phyloP scores from a whole-genome alignment of 2,329 filamentous ascomycete species.

The Colletotrichum limetticola region DNA sequence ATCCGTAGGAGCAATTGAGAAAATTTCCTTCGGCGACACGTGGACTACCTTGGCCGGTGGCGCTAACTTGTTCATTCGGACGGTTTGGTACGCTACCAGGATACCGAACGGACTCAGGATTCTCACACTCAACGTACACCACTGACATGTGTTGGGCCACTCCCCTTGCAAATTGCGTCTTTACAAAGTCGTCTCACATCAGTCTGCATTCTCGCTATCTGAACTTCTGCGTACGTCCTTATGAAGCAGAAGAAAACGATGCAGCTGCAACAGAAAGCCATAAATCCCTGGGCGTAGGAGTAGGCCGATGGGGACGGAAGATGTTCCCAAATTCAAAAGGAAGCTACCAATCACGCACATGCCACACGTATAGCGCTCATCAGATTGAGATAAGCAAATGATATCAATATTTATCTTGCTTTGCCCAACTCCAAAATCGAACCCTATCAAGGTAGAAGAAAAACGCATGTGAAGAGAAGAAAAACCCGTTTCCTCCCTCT shows the following conservation, averaged over 20 bases:
- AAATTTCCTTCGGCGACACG: background rate
- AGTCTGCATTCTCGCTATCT: background rate
- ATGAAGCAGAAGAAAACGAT: background rate
- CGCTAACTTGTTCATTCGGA: background rate
- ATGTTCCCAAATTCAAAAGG: background rate
- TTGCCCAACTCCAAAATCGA: conserved; percentile 20
- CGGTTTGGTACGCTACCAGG: background rate
- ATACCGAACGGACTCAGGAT: background rate
- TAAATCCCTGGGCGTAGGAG: background rate
- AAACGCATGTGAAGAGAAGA: background rate
- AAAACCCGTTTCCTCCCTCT: background rate
- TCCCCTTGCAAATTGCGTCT: background rate
- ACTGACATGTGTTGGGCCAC: background rate
- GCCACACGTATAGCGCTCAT: background rate
- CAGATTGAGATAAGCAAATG: background rate
- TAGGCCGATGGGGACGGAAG: background rate
- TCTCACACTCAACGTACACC: background rate
- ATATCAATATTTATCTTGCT: conserved; percentile 8
- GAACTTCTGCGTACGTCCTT: background rate
- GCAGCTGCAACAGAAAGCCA: background rate
- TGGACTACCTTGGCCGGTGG: background rate
- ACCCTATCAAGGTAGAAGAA: background rate
- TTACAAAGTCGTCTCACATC: background rate
- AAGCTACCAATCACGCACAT: background rate
- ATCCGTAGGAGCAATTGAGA: background rate